Evolutionary conservation across 768 basidiomycete species (phyloP), one percentile per base, ranked within the genome.

Genomic region (Tephrocybe sp.): DNA sequence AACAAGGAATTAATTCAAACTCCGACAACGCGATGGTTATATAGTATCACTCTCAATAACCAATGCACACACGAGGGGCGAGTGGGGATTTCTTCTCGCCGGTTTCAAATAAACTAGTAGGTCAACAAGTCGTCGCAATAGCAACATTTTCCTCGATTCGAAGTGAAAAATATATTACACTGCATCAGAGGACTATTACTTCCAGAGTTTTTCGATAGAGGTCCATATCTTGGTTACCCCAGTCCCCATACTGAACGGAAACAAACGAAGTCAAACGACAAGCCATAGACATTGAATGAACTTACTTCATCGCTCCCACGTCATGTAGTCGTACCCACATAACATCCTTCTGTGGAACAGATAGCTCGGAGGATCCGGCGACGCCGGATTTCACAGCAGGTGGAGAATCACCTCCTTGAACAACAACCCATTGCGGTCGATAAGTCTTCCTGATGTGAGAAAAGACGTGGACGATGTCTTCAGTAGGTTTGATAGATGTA

Each of bases 361-460:
- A 39, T 26, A 31, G 36, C 34, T 45, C 32, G 33, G 35, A 45
- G 13, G 11, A 26, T 16, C 20, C 40, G 16, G 45, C 45, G 20
- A 36, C 41, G 17, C 26, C 35, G 19, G 30, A 53, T 40, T 55
- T 49, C 33, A 67, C 48, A 13, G 56, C 47, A 33, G 84, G 85
- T n/a, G 68, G 71, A 11, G 62, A 56, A 16, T 65, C 61, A 13
- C 82, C 83, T 19, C 86, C 85, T 58, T 80, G 75, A 36, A 90
- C 55, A 22, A 86, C 54, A 32, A 87, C 80, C 86, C 87, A 89
- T 56, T 85, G 82, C 14, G 81, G 75, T 51, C 83, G 78, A 63
- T 89, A 95, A 11, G 89, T 93, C 72, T 94, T 92, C 60, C 74
- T 83, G 62, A 95, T 89, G 64, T 98, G 94, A 8, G 90, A 92